A percentile compares a stretch with the other conserved stretches of the same genome.
Evolutionary conservation across 176 grass and related monocot genomes (phyloP).

Genomic region (Coix lacrymajobi): DNA sequence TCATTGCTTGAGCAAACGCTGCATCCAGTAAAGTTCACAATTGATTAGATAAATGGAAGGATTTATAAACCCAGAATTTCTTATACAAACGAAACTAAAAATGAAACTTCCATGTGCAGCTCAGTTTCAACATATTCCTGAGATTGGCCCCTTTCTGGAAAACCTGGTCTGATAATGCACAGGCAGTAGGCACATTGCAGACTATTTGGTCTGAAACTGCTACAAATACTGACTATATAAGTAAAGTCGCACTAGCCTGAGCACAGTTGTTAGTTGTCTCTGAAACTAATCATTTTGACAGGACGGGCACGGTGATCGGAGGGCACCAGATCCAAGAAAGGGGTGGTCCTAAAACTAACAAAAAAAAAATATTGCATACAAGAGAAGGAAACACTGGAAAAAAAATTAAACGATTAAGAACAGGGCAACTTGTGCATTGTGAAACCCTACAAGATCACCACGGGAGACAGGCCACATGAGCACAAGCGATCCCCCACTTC

Average conservation of each 20-base stretch:
- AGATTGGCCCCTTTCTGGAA: not conserved
- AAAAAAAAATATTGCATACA: not conserved
- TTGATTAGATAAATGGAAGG: not conserved
- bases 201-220: not conserved
- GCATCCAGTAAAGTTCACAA: not conserved
- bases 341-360: constrained; percentile 18
- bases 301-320: not conserved
- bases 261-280: constrained; percentile 15
- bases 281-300: constrained; percentile 41
- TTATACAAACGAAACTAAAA: not conserved
- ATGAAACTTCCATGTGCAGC: not conserved
- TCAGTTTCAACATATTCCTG: not conserved
- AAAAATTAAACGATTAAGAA: not conserved
- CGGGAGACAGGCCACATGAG: constrained; percentile 45
- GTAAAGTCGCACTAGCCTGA: not conserved
- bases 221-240: not conserved
- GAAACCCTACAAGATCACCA: constrained; percentile 34
- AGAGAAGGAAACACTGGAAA: not conserved
- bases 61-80: not conserved
- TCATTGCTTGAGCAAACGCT: not conserved
- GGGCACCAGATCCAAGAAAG: constrained; percentile 39
- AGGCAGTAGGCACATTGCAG: not conserved
- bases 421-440: constrained; percentile 34
- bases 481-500: constrained; percentile 11
- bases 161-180: not conserved